Conservation (phyloP, 495 filamentous ascomycete species). For the Penicillium canariense region DNA sequence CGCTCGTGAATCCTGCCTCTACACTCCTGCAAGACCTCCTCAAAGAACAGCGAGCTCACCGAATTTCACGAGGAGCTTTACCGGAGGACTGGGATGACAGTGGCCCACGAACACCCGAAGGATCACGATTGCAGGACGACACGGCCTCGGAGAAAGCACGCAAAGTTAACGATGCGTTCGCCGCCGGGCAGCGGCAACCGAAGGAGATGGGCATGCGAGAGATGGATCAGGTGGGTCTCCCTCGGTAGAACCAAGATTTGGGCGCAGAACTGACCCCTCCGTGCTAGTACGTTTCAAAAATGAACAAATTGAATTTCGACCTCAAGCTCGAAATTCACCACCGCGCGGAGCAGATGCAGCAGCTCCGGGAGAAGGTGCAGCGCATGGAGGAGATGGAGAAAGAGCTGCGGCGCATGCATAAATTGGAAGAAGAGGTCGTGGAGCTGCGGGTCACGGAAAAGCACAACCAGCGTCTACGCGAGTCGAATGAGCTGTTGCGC, state of each 20-base stretch:
- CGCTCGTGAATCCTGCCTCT: constrained; percentile 46
- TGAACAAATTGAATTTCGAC: constrained; percentile 88
- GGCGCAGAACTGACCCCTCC: constrained; percentile 7
- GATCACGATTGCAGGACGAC: constrained; percentile 31
- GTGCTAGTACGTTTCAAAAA: constrained; percentile 51
- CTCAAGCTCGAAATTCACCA: constrained; percentile 84
- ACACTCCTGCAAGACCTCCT: constrained; percentile 46
- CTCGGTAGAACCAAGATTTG: background rate
- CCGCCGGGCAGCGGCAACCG: constrained; percentile 30
- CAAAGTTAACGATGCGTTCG: constrained; percentile 25
- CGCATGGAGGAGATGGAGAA: constrained; percentile 62
- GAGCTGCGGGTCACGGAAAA: constrained; percentile 56
- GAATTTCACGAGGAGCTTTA: constrained; percentile 29
- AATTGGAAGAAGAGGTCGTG: constrained; percentile 49
- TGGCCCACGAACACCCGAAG: constrained; percentile 32
- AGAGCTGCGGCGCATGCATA: constrained; percentile 57
- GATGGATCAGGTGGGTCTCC: constrained; percentile 45
- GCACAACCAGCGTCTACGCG: constrained; percentile 43
- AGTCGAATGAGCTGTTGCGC: constrained; percentile 65
- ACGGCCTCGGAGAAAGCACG: constrained; percentile 38
- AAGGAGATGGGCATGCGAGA: constrained; percentile 52
- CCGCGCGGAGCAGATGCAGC: constrained; percentile 61
- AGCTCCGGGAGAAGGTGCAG: constrained; percentile 64
- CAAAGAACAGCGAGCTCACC: constrained; percentile 47
- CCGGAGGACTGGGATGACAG: constrained; percentile 27